phyloP scores from a whole-genome alignment of 2,329 filamentous ascomycete genomes.

The Elsinoe australis region DNA sequence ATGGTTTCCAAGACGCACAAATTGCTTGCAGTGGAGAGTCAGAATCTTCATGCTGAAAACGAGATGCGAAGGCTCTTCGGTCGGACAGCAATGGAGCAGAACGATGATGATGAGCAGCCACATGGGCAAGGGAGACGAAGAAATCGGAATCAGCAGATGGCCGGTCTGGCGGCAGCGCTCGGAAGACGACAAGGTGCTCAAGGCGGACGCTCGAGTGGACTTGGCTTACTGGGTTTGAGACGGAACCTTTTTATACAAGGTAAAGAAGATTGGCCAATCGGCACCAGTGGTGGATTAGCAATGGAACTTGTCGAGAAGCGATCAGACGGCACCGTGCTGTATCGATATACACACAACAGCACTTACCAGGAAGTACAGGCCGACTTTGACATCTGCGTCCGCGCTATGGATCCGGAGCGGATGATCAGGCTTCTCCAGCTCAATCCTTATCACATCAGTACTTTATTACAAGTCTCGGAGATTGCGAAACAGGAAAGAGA shows the following conservation, averaged over 20 bases:
- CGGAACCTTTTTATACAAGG: conserved; percentile 80
- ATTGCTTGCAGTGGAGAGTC: conserved; percentile 56
- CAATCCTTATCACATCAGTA: conserved; percentile 86
- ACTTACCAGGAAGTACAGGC: conserved; percentile 67
- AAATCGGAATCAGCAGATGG: conserved; percentile 48
- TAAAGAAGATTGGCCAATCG: conserved; percentile 78
- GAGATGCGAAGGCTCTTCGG: conserved; percentile 80
- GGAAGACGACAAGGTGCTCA: conserved; percentile 42
- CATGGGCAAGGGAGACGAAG: conserved; percentile 45
- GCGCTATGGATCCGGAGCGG: conserved; percentile 72
- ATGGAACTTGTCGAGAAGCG: conserved; percentile 63
- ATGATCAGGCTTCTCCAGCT: conserved; percentile 67
- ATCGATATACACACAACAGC: conserved; percentile 66
- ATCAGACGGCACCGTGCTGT: conserved; percentile 57
- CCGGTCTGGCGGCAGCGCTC: conserved; percentile 52
- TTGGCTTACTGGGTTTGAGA: conserved; percentile 63
- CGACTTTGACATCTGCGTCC: conserved; percentile 72
- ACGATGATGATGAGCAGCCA: conserved; percentile 42
- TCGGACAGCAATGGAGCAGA: conserved; percentile 52
- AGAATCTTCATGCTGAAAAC: conserved; percentile 75
- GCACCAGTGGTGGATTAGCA: conserved; percentile 69
- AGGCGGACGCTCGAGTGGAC: conserved; percentile 52
- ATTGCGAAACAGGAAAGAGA: conserved; percentile 89
- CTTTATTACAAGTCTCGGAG: conserved; percentile 85
- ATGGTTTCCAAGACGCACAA: too few species aligned